Conservation (phyloP, 768 basidiomycete species). For the Xanthoconium purpureum region DNA sequence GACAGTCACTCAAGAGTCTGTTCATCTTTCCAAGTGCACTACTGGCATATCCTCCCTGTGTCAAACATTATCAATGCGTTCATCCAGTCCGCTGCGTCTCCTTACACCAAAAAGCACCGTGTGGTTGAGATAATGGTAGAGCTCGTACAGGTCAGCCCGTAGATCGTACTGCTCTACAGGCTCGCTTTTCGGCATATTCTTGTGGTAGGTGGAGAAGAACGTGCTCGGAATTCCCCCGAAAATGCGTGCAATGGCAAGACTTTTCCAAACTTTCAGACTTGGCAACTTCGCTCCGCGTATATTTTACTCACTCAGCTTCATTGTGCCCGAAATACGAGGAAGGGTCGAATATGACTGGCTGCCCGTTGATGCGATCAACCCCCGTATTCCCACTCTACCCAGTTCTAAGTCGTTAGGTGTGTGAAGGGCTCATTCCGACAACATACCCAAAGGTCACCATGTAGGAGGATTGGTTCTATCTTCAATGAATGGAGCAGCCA, state of each 20-base stretch:
- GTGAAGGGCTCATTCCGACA: background rate
- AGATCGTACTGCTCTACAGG: slow-evolving; percentile 63
- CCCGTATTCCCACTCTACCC: slow-evolving; percentile 72
- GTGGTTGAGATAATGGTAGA: slow-evolving; percentile 83
- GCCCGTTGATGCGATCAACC: slow-evolving; percentile 46
- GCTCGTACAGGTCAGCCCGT: slow-evolving; percentile 66
- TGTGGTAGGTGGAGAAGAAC: slow-evolving; percentile 67
- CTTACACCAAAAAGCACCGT: slow-evolving; percentile 75
- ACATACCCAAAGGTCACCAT: slow-evolving; percentile 79
- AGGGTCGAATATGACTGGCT: slow-evolving; percentile 75
- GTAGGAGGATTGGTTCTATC: slow-evolving; percentile 66
- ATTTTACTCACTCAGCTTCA: slow-evolving; percentile 66
- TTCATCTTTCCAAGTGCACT: slow-evolving; percentile 51
- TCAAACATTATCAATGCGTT: background rate
- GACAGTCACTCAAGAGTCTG: slow-evolving; percentile 38
- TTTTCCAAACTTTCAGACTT: slow-evolving; percentile 26
- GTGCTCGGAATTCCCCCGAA: slow-evolving; percentile 69
- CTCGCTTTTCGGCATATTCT: slow-evolving; percentile 57
- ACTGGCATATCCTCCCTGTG: slow-evolving; percentile 48
- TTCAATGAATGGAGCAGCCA: slow-evolving; percentile 55
- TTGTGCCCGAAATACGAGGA: slow-evolving; percentile 79
- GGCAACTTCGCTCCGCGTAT: background rate
- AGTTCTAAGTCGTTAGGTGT: slow-evolving; percentile 2
- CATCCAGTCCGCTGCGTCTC: background rate
- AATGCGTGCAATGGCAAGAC: slow-evolving; percentile 74